phyloP scores from a whole-genome alignment of 2,329 filamentous ascomycete genomes.

The Tolypocladium endophyticum region DNA sequence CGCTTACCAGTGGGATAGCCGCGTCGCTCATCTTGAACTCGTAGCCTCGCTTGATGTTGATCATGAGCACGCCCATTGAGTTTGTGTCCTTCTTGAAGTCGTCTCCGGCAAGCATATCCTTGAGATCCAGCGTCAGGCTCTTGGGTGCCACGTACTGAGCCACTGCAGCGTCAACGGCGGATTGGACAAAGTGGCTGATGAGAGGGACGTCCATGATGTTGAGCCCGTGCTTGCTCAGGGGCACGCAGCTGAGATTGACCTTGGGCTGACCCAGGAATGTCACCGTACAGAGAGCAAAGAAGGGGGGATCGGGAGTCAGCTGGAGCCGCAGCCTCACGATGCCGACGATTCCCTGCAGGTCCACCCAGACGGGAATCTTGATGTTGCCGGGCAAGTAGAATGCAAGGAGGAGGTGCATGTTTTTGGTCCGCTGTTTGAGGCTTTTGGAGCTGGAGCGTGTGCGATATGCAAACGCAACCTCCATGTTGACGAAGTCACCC shows the following conservation, averaged over 20 bases:
- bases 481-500: constrained; percentile 68
- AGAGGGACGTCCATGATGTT: constrained; percentile 69
- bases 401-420: constrained; percentile 54
- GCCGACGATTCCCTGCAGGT: constrained; percentile 61
- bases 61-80: constrained; percentile 52
- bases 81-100: constrained; percentile 69
- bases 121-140: constrained; percentile 61
- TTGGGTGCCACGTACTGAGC: constrained; percentile 70
- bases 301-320: constrained; percentile 65
- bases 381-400: constrained; percentile 55
- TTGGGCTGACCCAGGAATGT: constrained; percentile 68
- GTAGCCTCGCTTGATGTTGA: constrained; percentile 55
- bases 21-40: constrained; percentile 64
- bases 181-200: constrained; percentile 66
- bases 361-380: constrained; percentile 59
- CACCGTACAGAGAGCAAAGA: constrained; percentile 64
- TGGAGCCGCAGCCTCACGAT: constrained; percentile 60
- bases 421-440: constrained; percentile 59
- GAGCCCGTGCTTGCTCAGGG: constrained; percentile 55
- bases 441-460: constrained; percentile 50
- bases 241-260: constrained; percentile 59
- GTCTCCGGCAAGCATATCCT: constrained; percentile 67
- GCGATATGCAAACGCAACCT: constrained; percentile 64
- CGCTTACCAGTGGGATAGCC: constrained; percentile 45
- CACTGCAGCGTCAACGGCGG: constrained; percentile 61